Percentiles rank a stretch among this genome's conserved stretches.
phyloP scores from a whole-genome alignment of 2,329 filamentous ascomycete genomes.

The Cadophora malorum region DNA sequence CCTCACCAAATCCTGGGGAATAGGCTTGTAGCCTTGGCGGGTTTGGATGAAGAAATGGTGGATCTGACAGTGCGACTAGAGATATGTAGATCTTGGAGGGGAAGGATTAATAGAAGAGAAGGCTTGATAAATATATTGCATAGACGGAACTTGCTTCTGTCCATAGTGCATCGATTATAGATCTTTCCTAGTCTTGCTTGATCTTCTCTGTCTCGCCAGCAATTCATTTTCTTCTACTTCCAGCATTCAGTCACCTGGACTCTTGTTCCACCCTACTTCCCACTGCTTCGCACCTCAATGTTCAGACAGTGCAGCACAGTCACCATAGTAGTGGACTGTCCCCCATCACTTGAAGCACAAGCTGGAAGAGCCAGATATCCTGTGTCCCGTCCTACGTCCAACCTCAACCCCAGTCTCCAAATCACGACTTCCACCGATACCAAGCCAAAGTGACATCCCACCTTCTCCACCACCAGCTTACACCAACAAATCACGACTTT shows the following conservation, averaged over 20 bases:
- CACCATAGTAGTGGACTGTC: neutral
- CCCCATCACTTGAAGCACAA: neutral
- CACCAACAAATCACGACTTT: neutral
- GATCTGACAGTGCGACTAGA: neutral
- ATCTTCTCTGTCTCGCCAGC: neutral
- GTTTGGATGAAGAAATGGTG: neutral
- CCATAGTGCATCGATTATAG: neutral
- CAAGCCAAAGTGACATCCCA: neutral
- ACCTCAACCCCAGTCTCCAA: neutral
- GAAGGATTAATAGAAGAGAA: neutral
- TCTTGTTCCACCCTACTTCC: neutral
- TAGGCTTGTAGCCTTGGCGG: neutral
- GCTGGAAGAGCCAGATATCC: constrained; percentile 3
- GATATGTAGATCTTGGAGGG: neutral
- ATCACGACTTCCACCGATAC: neutral
- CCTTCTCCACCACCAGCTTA: constrained; percentile 2
- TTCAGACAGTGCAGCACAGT: neutral
- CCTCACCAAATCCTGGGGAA: constrained; percentile 7
- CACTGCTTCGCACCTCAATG: neutral
- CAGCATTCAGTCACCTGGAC: neutral
- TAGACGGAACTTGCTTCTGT: neutral
- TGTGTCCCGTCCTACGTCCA: neutral
- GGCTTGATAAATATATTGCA: neutral
- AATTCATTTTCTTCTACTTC: neutral
- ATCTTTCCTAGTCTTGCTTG: neutral